Base-by-base conservation (phyloP, 345 rosid species). In the Theobroma cacao region DNA sequence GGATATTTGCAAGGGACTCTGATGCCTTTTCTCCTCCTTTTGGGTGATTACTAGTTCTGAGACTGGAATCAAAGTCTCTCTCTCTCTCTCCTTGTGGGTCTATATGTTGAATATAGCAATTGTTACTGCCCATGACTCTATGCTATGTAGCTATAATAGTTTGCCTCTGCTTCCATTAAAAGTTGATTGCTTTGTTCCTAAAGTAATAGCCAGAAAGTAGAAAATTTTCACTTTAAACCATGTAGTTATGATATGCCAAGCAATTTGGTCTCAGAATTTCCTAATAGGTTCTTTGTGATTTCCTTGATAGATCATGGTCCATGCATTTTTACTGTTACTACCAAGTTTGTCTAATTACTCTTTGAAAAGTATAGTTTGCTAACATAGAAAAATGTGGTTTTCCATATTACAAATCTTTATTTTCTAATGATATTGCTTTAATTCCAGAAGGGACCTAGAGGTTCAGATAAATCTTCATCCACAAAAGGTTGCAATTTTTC, bases 401-500 rank as follows among this genome's bases (percentile, higher is more conserved):
- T 75, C 3, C 11, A 59, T 18, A 74, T 31, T 48, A 48, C 20
- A 31, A 9, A 0, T 9, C 3, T 14, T 45, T 30, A 36, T 53
- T 73, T 74, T 80, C 82, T 82, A 22, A 79, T 79, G 71, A 26
- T 75, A 60, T 59, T 33, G 61, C 76, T 63, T 34, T 74, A 45
- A 82, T 78, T 80, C 66, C 86, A 86, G 85, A 83, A 67, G 64
- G 78, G 26, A 62, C 78, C 82, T 48, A 83, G 72, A 62, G 78
- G 64, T 71, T 77, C 62, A 53, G 76, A 83, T 72, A 86, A 75
- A 77, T 78, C 87, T 43, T 71, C 79, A 58, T 72, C 85, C 58
- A 64, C 80, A 31, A 85, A 83, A 87, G 92, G 94, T 88, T 76
- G 48, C 38, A 78, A 15, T 48, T 55, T 36, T 65, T 74, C 64